Conservation (phyloP, 345 rosid species). For the Cardamine chenopodiifolia region DNA sequence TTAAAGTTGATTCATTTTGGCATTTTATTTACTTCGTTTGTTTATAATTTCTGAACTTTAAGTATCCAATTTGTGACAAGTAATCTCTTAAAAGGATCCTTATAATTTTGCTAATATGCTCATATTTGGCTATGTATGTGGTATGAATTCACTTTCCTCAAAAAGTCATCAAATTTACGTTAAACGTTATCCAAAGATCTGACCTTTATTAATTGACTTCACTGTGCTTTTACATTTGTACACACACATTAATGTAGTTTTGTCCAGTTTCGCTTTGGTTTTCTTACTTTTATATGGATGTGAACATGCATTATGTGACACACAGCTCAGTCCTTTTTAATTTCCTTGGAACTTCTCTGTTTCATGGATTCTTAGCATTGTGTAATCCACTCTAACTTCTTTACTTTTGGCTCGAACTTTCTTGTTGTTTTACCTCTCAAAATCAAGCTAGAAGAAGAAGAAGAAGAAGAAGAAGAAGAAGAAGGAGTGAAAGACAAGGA, state of each 20-base stretch:
- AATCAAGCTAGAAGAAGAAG: constrained; percentile 28
- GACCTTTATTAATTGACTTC: constrained; percentile 25
- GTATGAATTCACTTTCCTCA: constrained; percentile 18
- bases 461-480: no score
- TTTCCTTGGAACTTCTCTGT: constrained; percentile 4
- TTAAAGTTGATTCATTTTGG: not conserved
- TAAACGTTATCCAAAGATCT: constrained; percentile 34
- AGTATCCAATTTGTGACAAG: not conserved
- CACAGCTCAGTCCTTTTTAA: not conserved
- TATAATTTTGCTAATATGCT: constrained; percentile 6
- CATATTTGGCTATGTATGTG: not conserved
- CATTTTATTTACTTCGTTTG: not conserved
- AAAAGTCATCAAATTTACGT: constrained; percentile 17
- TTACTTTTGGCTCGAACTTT: not conserved
- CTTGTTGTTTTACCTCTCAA: constrained; percentile 2
- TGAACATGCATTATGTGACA: constrained; percentile 24
- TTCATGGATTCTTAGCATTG: constrained; percentile 29
- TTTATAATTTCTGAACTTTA: not conserved
- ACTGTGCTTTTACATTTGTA: constrained; percentile 31
- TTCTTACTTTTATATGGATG: constrained; percentile 15
- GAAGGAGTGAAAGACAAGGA: constrained; percentile 21
- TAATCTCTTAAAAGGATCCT: constrained; percentile 10
- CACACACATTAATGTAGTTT: constrained; percentile 32
- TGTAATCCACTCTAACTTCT: constrained; percentile 20
- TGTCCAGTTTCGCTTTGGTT: constrained; percentile 3